phyloP scores from a whole-genome alignment of 2,329 filamentous ascomycete genomes.

The Ilyonectria robusta region DNA sequence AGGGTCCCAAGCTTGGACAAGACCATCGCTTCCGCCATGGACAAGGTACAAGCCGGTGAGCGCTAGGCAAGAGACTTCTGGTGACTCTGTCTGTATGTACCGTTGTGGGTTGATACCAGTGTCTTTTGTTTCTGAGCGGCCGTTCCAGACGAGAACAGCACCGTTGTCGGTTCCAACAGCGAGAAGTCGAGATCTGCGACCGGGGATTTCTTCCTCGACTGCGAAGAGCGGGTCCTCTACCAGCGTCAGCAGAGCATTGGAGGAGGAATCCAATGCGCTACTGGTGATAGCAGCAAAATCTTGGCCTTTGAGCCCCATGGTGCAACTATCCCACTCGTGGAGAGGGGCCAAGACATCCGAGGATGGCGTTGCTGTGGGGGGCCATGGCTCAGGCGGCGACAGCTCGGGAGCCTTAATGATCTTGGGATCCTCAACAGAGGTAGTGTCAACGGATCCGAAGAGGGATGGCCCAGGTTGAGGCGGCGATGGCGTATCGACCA shows the following conservation, averaged over 20 bases:
- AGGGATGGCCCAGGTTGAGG: conserved; percentile 44
- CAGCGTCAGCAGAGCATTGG: conserved; percentile 77
- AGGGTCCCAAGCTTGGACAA: conserved; percentile 98
- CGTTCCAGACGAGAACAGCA: conserved; percentile 86
- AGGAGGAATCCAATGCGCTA: conserved; percentile 81
- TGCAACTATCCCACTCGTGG: conserved; percentile 51
- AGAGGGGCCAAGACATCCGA: conserved; percentile 31
- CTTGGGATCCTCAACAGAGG: conserved; percentile 10
- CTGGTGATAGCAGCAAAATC: conserved; percentile 76
- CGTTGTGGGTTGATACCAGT: conserved; percentile 78
- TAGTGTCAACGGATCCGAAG: conserved; percentile 45
- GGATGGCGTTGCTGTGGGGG: conserved; percentile 44
- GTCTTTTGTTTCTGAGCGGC: conserved; percentile 69
- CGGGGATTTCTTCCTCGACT: conserved; percentile 78
- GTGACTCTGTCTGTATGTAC: conserved; percentile 90
- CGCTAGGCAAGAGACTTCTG: conserved; percentile 86
- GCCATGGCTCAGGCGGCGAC: conserved; percentile 41
- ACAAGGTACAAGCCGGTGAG: conserved; percentile 90
- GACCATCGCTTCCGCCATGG: conserved; percentile 92
- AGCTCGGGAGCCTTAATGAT: conserved; percentile 34
- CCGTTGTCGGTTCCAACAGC: conserved; percentile 86
- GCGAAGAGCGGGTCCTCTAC: conserved; percentile 80
- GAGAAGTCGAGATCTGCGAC: conserved; percentile 85
- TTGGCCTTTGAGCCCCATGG: conserved; percentile 68
- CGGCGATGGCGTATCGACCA: conserved; percentile 14